phyloP scores from a whole-genome alignment of 805 yeast species.

The Isabelozyma rhagii region DNA sequence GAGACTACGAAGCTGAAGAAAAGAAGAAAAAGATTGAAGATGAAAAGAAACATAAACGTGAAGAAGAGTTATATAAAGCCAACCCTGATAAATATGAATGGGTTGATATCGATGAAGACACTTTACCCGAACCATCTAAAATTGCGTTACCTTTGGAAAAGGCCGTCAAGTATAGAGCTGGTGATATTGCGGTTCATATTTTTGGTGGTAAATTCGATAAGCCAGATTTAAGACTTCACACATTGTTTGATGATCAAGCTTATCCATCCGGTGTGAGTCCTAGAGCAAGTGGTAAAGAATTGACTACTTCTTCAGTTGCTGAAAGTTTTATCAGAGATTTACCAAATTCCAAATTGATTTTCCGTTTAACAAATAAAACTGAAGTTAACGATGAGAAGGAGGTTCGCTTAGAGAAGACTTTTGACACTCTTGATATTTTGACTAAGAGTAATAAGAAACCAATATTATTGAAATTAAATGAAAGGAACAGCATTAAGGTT shows the following conservation, averaged over 20 bases:
- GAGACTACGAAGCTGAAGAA: conserved; percentile 37
- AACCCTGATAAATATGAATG: conserved; percentile 65
- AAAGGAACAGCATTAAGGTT: conserved; percentile 37
- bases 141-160: conserved; percentile 49
- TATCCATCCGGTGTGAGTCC: conserved; percentile 57
- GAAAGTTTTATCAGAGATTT: conserved; percentile 70
- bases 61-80: conserved; percentile 50
- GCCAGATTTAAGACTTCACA: conserved; percentile 52
- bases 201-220: conserved; percentile 46
- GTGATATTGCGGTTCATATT: conserved; percentile 57
- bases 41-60: conserved; percentile 46
- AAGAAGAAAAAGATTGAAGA: conserved; percentile 30
- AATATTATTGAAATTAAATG: conserved; percentile 40
- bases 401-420: conserved; percentile 47
- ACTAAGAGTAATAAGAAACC: conserved; percentile 47
- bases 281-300: conserved; percentile 42
- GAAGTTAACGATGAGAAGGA: conserved; percentile 47
- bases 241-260: conserved; percentile 61
- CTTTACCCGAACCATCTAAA: conserved; percentile 32
- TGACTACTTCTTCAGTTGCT: conserved; percentile 47
- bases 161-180: conserved; percentile 55
- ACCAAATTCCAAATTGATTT: conserved; percentile 51
- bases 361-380: conserved; percentile 56
- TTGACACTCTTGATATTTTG: conserved; percentile 54
- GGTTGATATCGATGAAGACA: conserved; percentile 44